Evolutionary conservation across 1,139 yeast genomes (phyloP).

Genomic region (Protomyces pachydermus): DNA sequence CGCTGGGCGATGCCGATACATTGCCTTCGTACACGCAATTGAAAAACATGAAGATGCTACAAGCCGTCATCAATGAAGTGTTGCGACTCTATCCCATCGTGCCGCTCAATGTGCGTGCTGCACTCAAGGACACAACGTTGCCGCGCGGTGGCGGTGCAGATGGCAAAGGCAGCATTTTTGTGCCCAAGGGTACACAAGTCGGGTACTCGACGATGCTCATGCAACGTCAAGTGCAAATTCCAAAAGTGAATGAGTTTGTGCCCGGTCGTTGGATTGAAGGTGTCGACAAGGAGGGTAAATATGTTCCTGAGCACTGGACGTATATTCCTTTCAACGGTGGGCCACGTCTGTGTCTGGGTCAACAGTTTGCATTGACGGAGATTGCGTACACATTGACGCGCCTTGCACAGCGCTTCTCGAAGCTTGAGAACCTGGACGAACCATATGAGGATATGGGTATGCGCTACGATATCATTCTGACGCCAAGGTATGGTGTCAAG

Average conservation of each 20-base stretch:
- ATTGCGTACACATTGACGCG: constrained; percentile 20
- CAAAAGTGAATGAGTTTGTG: constrained; percentile 46
- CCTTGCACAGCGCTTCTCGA: constrained; percentile 5
- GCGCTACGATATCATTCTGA: constrained; percentile 18
- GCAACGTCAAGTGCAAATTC: constrained; percentile 45
- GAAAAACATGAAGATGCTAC: constrained; percentile 13
- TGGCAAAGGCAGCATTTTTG: constrained; percentile 44
- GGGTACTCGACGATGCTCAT: constrained; percentile 47
- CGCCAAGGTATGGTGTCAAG: constrained; percentile 14
- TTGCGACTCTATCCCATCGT: constrained; percentile 56
- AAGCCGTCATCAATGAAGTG: constrained; percentile 44
- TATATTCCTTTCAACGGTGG: constrained; percentile 49
- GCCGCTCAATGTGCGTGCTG: constrained; percentile 50
- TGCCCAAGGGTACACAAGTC: constrained; percentile 48
- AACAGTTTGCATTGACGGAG: constrained; percentile 47
- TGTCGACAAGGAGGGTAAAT: constrained; percentile 30
- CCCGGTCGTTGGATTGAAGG: constrained; percentile 50
- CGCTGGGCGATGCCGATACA: constrained; percentile 7
- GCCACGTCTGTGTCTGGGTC: constrained; percentile 58
- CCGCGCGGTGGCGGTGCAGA: constrained; percentile 54
- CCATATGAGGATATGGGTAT: constrained; percentile 8
- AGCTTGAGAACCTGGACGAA: constrained; percentile 12
- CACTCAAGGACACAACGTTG: constrained; percentile 47
- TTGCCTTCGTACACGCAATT: constrained; percentile 16
- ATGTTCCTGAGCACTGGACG: constrained; percentile 26